Evolutionary conservation across 306 rosid genomes (phyloP).

Genomic region (Carpinus fangiana): DNA sequence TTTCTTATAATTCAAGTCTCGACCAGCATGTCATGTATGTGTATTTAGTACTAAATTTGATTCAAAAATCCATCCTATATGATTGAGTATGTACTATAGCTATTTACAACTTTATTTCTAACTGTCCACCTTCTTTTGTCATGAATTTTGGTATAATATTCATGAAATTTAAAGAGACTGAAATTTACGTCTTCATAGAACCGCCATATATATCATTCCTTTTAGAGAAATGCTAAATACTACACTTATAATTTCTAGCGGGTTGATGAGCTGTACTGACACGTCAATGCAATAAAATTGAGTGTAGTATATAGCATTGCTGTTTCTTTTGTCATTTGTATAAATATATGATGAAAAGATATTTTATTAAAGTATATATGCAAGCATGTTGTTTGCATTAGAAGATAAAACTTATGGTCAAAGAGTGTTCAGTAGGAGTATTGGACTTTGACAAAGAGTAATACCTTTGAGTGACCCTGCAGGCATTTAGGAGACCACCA

Average conservation of each 20-base stretch:
- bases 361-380: neutral
- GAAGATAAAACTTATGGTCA: conserved; percentile 2
- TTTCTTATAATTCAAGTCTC: neutral
- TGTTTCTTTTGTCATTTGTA: neutral
- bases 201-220: neutral
- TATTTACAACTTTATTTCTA: neutral
- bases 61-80: neutral
- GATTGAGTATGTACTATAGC: neutral
- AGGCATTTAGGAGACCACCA: conserved; percentile 42
- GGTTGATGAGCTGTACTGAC: too few relatives aligned
- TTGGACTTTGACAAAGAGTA: conserved; percentile 21
- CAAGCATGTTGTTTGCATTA: neutral
- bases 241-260: too few relatives aligned
- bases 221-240: too few relatives aligned
- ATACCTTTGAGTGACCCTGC: conserved; percentile 26
- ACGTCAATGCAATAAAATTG: too few relatives aligned
- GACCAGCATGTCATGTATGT: conserved; percentile 1
- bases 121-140: too few relatives aligned
- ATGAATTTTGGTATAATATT: neutral
- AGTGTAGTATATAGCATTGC: too few relatives aligned
- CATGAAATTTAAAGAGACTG: neutral
- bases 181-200: neutral
- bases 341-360: neutral
- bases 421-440: neutral
- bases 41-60: too few relatives aligned